Conservation (phyloP, 805 yeast species). For the Komagataella phaffii region DNA sequence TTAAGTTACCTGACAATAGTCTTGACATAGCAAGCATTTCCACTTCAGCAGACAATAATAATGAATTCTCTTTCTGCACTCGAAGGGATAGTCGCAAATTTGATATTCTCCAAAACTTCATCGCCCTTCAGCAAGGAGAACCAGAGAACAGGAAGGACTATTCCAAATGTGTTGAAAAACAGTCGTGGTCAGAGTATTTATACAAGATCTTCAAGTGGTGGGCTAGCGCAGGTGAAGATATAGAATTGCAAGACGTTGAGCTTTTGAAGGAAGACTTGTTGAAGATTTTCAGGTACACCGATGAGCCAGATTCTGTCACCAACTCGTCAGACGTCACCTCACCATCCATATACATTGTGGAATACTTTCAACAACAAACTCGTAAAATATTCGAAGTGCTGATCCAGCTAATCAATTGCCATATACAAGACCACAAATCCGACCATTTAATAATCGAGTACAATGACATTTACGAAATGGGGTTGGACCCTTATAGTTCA, state of each 20-base stretch:
- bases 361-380: conserved; percentile 38
- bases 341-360: conserved; percentile 21
- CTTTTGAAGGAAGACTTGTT: background rate
- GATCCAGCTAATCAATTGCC: conserved; percentile 18
- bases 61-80: conserved; percentile 12
- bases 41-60: background rate
- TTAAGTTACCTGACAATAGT: conserved; percentile 12
- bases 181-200: conserved; percentile 41
- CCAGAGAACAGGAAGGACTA: background rate
- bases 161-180: conserved; percentile 23
- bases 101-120: conserved; percentile 13
- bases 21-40: background rate
- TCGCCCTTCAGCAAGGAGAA: conserved; percentile 4
- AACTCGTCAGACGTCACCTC: conserved; percentile 8
- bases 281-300: background rate
- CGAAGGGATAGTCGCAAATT: conserved; percentile 24
- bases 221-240: conserved; percentile 70
- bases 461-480: conserved; percentile 40
- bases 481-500: conserved; percentile 38
- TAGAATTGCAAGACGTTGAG: conserved; percentile 19
- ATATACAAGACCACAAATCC: background rate
- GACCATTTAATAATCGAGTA: conserved; percentile 18
- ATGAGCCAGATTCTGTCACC: background rate
- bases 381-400: conserved; percentile 25
- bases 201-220: conserved; percentile 76